Evolutionary conservation across 805 yeast species (phyloP).

Genomic region (Ogataea corticis): DNA sequence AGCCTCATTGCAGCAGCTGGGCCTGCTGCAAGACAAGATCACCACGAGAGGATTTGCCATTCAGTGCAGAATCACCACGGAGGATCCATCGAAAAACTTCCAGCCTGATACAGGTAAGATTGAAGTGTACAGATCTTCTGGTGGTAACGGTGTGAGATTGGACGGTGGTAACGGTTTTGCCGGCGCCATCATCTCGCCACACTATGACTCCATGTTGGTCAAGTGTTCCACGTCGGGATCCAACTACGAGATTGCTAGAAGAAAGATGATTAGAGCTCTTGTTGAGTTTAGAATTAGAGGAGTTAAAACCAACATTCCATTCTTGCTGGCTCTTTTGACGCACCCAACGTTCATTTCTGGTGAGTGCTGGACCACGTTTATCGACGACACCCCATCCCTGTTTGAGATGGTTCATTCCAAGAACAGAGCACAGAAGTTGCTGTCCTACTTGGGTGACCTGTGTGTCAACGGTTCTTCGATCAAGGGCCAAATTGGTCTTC

Average conservation of each 20-base stretch:
- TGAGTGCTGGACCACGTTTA: conserved; percentile 96
- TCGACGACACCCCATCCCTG: conserved; percentile 95
- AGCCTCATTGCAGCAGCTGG: conserved; percentile 88
- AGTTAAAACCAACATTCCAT: conserved; percentile 97
- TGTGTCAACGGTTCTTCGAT: conserved; percentile 96
- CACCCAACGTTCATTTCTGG: conserved; percentile 85
- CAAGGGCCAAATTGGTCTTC: conserved; percentile 92
- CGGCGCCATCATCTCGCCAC: conserved; percentile 95
- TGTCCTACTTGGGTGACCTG: conserved; percentile 88
- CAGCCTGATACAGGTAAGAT: conserved; percentile 98
- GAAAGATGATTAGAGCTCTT: conserved; percentile 96
- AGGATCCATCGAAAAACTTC: conserved; percentile 94
- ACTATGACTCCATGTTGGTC: conserved; percentile 97
- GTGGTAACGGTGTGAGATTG: conserved; percentile 98
- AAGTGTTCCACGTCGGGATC: conserved; percentile 98
- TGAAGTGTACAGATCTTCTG: conserved; percentile 96
- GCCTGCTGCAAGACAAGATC: conserved; percentile 90
- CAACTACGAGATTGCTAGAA: conserved; percentile 92
- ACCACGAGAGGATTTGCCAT: conserved; percentile 97
- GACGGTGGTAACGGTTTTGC: conserved; percentile 99
- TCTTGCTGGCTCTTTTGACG: conserved; percentile 86
- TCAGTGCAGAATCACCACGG: conserved; percentile 98
- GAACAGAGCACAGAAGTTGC: conserved; percentile 93
- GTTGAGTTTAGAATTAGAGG: conserved; percentile 99
- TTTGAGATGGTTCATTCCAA: conserved; percentile 93